These are phyloP conservation scores for Yamadazyma epiphylla DNA, from an alignment of 1,139 yeast species.

Conservation along the genomic window DNA sequence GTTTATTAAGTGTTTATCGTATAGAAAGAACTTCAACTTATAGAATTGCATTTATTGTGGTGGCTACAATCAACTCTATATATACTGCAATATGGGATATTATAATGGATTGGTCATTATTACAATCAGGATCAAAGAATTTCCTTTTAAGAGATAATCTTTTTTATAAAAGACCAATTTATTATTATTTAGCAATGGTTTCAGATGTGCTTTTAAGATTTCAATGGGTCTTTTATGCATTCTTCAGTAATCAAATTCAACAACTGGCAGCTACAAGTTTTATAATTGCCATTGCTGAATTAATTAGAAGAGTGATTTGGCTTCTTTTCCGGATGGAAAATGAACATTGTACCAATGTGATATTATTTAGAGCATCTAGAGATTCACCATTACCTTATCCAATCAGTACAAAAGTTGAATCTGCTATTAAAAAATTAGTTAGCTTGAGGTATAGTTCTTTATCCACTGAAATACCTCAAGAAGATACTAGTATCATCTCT, in stretches of 20 bases:
- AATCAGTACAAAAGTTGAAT: conserved; percentile 32
- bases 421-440: conserved; percentile 40
- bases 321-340: conserved; percentile 89
- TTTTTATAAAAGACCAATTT: conserved; percentile 50
- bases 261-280: conserved; percentile 92
- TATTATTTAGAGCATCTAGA: conserved; percentile 77
- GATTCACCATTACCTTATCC: conserved; percentile 84
- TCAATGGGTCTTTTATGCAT: conserved; percentile 85
- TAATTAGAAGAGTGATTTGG: conserved; percentile 83
- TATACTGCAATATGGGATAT: conserved; percentile 82
- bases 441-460: conserved; percentile 22
- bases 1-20: conserved; percentile 76
- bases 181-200: conserved; percentile 74
- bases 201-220: conserved; percentile 72
- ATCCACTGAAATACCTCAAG: conserved; percentile 2
- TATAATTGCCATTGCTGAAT: conserved; percentile 75
- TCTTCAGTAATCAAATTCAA: conserved; percentile 69
- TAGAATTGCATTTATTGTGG: conserved; percentile 60
- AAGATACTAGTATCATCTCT: neutral
- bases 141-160: conserved; percentile 67
- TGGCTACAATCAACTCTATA: conserved; percentile 72
- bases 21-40: conserved; percentile 45
- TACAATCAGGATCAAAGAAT: conserved; percentile 61
- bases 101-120: conserved; percentile 91
- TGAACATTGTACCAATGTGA: conserved; percentile 90